Base-by-base conservation (phyloP, 805 yeast genomes). In the Metschnikowia proteae region DNA sequence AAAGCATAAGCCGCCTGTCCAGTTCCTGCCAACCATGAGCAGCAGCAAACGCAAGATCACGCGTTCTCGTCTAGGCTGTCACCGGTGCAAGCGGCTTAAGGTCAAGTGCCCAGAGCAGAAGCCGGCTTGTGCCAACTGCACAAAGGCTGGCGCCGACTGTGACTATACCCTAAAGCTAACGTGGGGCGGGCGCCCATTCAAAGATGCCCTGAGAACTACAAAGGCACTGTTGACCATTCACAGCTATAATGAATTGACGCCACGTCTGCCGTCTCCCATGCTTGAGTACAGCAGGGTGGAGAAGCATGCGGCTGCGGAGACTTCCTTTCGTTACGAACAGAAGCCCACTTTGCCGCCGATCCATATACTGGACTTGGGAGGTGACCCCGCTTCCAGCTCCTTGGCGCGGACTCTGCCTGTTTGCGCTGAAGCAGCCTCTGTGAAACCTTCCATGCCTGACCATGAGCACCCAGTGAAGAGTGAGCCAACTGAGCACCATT, bases 121-220 rank as follows among this genome's bases (percentile, higher is more conserved):
- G 58, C 94, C 94, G 0, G 51, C 58, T 0, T 86, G 95, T 57
- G 57, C 75, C 0, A 72, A 76, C 49, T 86, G 95, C 60, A 36
- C 59, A 1, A 80, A 77, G 51, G 63, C 74, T 2, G 63, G 66
- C 0, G 47, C 57, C 7, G 62, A 65, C 11, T 86, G 94, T 64
- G 90, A 84, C 58, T 86, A 86, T 55, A 69, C 83, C 3, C 57
- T 86, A 7, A 78, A 75, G 51, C 67, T 86, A 30, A 76, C 81
- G 0, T 86, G 92, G 92, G 90, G 88, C 17, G 91, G 91, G 0
- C 64, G 90, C 43, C 88, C 88, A 0, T 78, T 72, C 60, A 79
- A 79, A 54, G 68, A 70, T 40, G 13, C 39, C 27, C 25, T 32
- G 27, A 29, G 26, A 11, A 5, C 29, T 25, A 22, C 28, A 6